A percentile compares a stretch with the other conserved stretches of the same genome.
Evolutionary conservation across 495 filamentous ascomycete species (phyloP).

Genomic region (Massariosphaeria phaeospora): DNA sequence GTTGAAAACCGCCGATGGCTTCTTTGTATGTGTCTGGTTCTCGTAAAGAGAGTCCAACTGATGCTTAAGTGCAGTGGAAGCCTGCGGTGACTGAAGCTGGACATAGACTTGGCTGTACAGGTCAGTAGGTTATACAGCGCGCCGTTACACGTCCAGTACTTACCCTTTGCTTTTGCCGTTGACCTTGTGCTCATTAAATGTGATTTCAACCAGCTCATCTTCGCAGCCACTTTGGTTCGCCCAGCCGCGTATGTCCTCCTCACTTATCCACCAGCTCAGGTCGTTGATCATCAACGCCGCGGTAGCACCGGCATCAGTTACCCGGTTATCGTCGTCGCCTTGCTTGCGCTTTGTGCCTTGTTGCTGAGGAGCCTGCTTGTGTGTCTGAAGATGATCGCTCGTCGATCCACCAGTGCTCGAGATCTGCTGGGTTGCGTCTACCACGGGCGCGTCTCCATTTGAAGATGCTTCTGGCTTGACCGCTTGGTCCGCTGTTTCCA

Average conservation of each 20-base stretch:
- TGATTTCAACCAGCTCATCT: constrained; percentile 82
- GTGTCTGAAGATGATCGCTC: constrained; percentile 41
- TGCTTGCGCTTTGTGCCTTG: constrained; percentile 45
- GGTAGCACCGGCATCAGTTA: constrained; percentile 75
- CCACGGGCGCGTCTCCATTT: constrained; percentile 36
- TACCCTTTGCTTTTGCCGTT: constrained; percentile 98
- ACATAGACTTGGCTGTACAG: constrained; percentile 76
- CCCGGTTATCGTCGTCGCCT: constrained; percentile 61
- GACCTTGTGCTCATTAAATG: constrained; percentile 96
- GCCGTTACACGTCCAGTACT: constrained; percentile 31
- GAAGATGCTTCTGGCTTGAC: constrained; percentile 36
- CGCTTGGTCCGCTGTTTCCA: constrained; percentile 1
- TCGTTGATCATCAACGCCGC: constrained; percentile 80
- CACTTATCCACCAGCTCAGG: constrained; percentile 92
- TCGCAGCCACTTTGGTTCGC: constrained; percentile 69
- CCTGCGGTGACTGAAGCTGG: constrained; percentile 77
- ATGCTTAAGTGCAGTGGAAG: constrained; percentile 79
- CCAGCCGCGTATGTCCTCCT: constrained; percentile 92
- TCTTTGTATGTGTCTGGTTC: constrained; percentile 56
- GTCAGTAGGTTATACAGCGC: background rate
- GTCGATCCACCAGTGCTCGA: constrained; percentile 47
- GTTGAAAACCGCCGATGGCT: constrained; percentile 68
- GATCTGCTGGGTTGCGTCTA: constrained; percentile 45
- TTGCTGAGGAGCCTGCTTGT: constrained; percentile 48
- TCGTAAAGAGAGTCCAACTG: constrained; percentile 62